Conservation (phyloP, 306 rosid genomes). For the Ceratonia siliqua region DNA sequence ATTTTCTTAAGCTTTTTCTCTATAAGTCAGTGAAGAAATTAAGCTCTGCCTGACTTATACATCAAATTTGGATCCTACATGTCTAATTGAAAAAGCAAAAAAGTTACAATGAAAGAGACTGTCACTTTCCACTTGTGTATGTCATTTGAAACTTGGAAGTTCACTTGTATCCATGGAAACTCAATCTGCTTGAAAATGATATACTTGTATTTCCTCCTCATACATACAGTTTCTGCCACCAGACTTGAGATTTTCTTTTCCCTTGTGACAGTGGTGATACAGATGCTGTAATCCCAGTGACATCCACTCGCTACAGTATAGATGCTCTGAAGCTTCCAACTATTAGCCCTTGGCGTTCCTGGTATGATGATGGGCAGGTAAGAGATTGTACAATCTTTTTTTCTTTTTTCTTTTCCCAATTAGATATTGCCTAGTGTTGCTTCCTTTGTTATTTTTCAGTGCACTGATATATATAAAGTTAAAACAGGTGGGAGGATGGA, state of each 20-base stretch:
- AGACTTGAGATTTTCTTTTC: slow-evolving; percentile 17
- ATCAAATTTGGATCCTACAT: neutral
- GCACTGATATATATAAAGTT: slow-evolving; percentile 5
- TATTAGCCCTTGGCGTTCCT: slow-evolving; percentile 65
- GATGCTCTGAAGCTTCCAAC: slow-evolving; percentile 74
- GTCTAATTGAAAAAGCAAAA: neutral
- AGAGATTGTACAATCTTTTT: neutral
- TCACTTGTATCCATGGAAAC: neutral
- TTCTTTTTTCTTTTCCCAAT: neutral
- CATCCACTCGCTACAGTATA: slow-evolving; percentile 79
- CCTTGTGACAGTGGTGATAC: slow-evolving; percentile 76
- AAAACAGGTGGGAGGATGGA: slow-evolving; percentile 96
- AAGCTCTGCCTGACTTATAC: too few species aligned
- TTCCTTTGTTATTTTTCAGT: neutral
- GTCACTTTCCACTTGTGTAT: neutral
- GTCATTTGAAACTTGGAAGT: neutral
- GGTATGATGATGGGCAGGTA: slow-evolving; percentile 85
- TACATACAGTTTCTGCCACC: neutral
- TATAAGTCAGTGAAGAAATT: too few species aligned
- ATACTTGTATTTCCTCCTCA: neutral
- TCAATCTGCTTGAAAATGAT: slow-evolving; percentile 13
- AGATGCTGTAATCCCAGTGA: slow-evolving; percentile 68
- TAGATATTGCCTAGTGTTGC: neutral
- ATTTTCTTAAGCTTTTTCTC: too few species aligned
- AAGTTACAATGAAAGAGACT: neutral